These are phyloP conservation scores for Capsella rubella DNA, from an alignment of 441 rosid genomes.

Conservation along the genomic window DNA sequence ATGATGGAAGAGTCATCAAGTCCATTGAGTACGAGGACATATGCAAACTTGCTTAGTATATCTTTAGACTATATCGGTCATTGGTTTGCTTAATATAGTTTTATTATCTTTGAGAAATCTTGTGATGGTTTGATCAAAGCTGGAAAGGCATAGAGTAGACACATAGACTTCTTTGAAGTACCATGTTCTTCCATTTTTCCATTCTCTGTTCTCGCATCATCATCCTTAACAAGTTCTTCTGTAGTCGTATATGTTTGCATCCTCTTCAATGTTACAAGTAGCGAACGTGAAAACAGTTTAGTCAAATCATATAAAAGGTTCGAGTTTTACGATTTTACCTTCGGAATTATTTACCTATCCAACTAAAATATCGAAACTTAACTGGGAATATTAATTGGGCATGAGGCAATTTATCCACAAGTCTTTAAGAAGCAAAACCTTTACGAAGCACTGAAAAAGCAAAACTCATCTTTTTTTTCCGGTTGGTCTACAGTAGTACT, in stretches of 20 bases:
- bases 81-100: constrained; percentile 1
- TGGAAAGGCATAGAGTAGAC: too few species aligned
- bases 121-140: constrained; percentile 20
- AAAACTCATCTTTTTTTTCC: neutral
- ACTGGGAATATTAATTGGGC: neutral
- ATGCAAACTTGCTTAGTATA: constrained; percentile 70
- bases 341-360: neutral
- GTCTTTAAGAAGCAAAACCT: constrained; percentile 15
- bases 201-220: too few species aligned
- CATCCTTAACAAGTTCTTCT: neutral
- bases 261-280: neutral
- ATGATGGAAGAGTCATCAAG: constrained; percentile 87
- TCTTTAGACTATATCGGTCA: constrained; percentile 8
- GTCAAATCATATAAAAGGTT: neutral
- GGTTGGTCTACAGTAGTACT: constrained; percentile 22
- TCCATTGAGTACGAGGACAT: constrained; percentile 91
- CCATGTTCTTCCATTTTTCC: too few species aligned
- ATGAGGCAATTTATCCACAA: constrained; percentile 17
- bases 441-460: constrained; percentile 15
- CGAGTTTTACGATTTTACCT: neutral
- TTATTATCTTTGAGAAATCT: constrained; percentile 6
- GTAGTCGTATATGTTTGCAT: neutral
- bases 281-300: neutral
- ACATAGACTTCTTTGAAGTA: neutral
- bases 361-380: neutral